Conservation (phyloP, 2,329 filamentous ascomycete genomes). For the Emergomyces africanus region DNA sequence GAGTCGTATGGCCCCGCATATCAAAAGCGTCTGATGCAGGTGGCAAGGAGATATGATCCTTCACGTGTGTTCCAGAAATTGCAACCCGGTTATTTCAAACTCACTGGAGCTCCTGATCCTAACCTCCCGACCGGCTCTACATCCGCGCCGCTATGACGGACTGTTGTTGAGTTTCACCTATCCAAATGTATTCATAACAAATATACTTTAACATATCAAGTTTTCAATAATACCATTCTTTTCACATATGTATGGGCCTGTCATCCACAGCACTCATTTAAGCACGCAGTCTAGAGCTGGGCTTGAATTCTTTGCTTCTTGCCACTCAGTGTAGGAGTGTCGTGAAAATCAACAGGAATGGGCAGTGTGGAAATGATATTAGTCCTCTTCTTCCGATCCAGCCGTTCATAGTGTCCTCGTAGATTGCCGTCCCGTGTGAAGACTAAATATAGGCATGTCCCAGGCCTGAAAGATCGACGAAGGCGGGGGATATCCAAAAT, state of each 20-base stretch:
- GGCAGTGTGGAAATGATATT: not conserved
- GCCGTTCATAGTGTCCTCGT: not conserved
- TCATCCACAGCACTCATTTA: not conserved
- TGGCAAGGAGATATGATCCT: constrained; percentile 29
- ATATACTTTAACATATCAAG: not conserved
- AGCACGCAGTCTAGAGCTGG: not conserved
- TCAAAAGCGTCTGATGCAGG: constrained; percentile 17
- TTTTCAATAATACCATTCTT: not conserved
- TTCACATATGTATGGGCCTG: not conserved
- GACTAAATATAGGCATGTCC: not conserved
- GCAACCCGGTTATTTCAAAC: constrained; percentile 32
- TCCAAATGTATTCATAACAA: not conserved
- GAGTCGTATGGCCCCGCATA: constrained; percentile 31
- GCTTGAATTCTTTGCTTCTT: not conserved
- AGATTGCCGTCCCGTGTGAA: not conserved
- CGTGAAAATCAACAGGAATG: not conserved
- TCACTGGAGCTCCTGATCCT: constrained; percentile 11
- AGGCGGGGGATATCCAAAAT: not conserved
- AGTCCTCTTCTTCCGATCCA: not conserved
- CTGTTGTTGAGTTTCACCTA: not conserved
- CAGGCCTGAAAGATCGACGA: not conserved
- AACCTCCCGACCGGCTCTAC: not conserved
- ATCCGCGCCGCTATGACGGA: not conserved
- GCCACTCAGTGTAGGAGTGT: not conserved
- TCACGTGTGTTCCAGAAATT: constrained; percentile 26